These are phyloP conservation scores for Barbatosphaeria neglecta DNA, from an alignment of 495 filamentous ascomycete genomes.

Conservation along the genomic window DNA sequence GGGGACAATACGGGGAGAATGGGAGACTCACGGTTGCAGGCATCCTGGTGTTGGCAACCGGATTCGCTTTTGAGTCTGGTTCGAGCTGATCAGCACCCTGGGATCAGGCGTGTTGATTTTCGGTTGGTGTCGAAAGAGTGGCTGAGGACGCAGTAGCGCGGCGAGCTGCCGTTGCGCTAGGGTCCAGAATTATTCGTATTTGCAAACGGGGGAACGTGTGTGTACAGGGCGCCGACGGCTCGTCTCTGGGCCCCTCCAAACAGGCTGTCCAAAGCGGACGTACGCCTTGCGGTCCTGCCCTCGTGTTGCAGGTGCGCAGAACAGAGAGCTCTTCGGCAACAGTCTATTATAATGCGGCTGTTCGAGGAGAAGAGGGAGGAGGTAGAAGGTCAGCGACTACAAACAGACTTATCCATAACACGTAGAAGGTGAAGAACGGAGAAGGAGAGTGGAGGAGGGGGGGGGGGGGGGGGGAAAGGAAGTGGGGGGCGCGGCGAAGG, in stretches of 20 bases:
- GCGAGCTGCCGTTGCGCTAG: background rate
- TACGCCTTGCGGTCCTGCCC: no score
- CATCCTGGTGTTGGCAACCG: no score
- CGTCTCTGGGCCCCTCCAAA: background rate
- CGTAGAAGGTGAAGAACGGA: background rate
- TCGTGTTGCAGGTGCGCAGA: no score
- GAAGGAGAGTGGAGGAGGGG: constrained; percentile 7
- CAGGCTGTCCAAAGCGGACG: background rate
- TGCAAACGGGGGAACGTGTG: background rate
- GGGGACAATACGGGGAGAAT: no score
- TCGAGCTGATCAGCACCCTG: constrained; percentile 35
- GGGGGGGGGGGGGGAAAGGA: background rate
- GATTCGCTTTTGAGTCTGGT: no score
- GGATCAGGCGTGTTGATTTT: background rate
- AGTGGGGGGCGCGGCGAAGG: background rate
- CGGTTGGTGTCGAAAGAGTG: constrained; percentile 15
- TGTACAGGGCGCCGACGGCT: background rate
- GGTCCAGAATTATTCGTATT: background rate
- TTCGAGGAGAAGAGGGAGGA: background rate
- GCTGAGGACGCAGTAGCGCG: background rate
- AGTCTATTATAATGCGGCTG: constrained; percentile 1
- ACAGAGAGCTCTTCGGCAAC: background rate
- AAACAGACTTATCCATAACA: background rate
- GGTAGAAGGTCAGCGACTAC: constrained; percentile 7
- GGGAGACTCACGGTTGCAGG: no score